A percentile compares a stretch with the other conserved stretches of the same genome.
Evolutionary conservation across 2,329 filamentous ascomycete genomes (phyloP).

Genomic region (Achaetomium macrosporum): DNA sequence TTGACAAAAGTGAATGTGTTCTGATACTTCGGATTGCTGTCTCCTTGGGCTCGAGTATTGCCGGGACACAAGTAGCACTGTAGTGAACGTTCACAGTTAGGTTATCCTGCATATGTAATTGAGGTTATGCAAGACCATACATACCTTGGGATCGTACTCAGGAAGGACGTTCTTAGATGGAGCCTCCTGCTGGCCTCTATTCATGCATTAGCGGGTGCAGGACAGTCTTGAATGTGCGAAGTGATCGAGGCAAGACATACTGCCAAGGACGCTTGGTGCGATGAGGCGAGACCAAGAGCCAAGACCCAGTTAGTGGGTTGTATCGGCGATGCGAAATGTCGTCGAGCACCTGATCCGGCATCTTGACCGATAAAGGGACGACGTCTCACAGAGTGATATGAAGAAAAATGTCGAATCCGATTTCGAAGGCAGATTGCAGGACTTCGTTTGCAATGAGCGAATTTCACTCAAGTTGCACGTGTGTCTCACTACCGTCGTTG

Average conservation of each 20-base stretch:
- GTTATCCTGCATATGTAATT: background rate
- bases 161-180: constrained; percentile 65
- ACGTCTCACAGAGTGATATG: background rate
- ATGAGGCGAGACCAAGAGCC: constrained; percentile 93
- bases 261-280: constrained; percentile 97
- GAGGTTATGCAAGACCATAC: constrained; percentile 15
- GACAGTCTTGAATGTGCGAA: background rate
- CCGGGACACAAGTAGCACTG: constrained; percentile 93
- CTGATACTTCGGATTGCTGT: constrained; percentile 78
- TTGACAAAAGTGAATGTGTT: constrained; percentile 93
- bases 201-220: background rate
- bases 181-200: constrained; percentile 70
- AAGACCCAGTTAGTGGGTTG: constrained; percentile 84
- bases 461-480: background rate
- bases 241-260: constrained; percentile 48
- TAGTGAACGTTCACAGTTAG: background rate
- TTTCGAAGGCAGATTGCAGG: too few species aligned
- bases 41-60: constrained; percentile 82
- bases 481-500: background rate
- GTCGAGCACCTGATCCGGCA: constrained; percentile 75
- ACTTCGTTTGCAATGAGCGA: too few species aligned
- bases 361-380: constrained; percentile 32
- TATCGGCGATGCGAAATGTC: constrained; percentile 95
- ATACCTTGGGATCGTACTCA: constrained; percentile 69
- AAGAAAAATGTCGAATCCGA: background rate